Evolutionary conservation across 495 filamentous ascomycete genomes (phyloP), one percentile per base, ranked within the genome.

Genomic region (Hypoxylon perforatum): DNA sequence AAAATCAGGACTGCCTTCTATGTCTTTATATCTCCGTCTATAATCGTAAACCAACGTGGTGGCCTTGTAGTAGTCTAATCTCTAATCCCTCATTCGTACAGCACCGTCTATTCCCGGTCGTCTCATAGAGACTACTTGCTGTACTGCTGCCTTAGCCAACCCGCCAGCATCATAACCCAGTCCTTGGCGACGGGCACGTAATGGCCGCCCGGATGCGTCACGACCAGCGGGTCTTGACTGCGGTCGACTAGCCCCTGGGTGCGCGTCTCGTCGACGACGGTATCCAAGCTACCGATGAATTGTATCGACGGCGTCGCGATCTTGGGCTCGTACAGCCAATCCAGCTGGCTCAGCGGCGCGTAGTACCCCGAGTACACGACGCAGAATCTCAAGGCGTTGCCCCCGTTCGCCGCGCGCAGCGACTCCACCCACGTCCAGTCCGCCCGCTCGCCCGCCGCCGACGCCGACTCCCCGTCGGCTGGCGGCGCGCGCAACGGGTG

Each of bases 121-220:
- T 86, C 79, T 91, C 86, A 76, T 88, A 85, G 1, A 80, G 84
- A 69, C 79, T 75, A 68, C 51, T 69, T 69, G 51, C 80, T 76
- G 41, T 72, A 70, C 59, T 81, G 81, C 65, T 88, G 86, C 76
- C 79, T 84, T 23, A 97, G 84, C 78, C 97, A 99, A 23, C 82
- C 85, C 38, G 88, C 87, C 50, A 94, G 76, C 46, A 85, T 87
- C 80, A 87, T 87, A 38, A 90, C 86, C 85, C 90, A 97, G 62
- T 91, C 87, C 78, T 90, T 90, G 67, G 86, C 85, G 52, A 90
- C 87, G 0, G 95, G 95, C 71, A 99, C 81, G 73, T 94, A 96
- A 76, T 99, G 95, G 0, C 95, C 94, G 12, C 95, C 95, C 2
- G 95, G 94, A 81, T 98, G 95, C 67, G 85, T 88, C 38, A 96